A percentile compares a stretch with the other conserved stretches of the same genome.
phyloP scores from a whole-genome alignment of 1,284 basidiomycete genomes.

The Trichosporon ovoides region DNA sequence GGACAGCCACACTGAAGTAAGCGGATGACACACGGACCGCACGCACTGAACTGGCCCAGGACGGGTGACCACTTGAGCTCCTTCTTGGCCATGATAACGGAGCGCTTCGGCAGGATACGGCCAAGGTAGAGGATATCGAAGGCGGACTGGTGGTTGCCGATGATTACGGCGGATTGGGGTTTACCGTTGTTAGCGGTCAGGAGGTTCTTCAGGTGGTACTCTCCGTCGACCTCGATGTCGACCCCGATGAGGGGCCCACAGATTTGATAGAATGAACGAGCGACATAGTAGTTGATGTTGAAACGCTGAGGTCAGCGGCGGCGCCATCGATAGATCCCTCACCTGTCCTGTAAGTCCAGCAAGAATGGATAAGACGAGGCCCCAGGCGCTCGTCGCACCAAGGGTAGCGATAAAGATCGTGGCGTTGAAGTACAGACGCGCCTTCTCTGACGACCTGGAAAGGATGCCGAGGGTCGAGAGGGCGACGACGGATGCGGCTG shows the following conservation, averaged over 20 bases:
- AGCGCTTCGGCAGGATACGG: constrained; percentile 74
- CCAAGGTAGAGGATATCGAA: constrained; percentile 80
- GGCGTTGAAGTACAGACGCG: constrained; percentile 60
- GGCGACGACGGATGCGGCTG: constrained; percentile 40
- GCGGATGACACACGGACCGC: not conserved
- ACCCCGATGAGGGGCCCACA: constrained; percentile 65
- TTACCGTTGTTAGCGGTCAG: constrained; percentile 54
- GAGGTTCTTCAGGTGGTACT: constrained; percentile 62
- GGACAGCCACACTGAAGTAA: constrained; percentile 62
- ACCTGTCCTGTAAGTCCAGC: constrained; percentile 63
- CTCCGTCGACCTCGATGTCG: constrained; percentile 73
- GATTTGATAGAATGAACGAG: constrained; percentile 73
- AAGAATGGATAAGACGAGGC: constrained; percentile 65
- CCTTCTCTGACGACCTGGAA: constrained; percentile 34
- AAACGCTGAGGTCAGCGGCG: constrained; percentile 53
- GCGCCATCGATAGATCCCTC: constrained; percentile 13
- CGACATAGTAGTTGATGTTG: constrained; percentile 82
- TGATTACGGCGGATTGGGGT: constrained; percentile 56
- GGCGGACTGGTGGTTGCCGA: constrained; percentile 91
- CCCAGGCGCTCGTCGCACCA: constrained; percentile 68
- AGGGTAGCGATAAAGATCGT: constrained; percentile 70
- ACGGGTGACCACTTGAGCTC: constrained; percentile 78
- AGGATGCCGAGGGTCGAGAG: constrained; percentile 41
- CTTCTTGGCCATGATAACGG: constrained; percentile 91
- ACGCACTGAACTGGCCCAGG: constrained; percentile 74